Base-by-base conservation (phyloP, 495 filamentous ascomycete genomes). In the Aspergillus affinis region DNA sequence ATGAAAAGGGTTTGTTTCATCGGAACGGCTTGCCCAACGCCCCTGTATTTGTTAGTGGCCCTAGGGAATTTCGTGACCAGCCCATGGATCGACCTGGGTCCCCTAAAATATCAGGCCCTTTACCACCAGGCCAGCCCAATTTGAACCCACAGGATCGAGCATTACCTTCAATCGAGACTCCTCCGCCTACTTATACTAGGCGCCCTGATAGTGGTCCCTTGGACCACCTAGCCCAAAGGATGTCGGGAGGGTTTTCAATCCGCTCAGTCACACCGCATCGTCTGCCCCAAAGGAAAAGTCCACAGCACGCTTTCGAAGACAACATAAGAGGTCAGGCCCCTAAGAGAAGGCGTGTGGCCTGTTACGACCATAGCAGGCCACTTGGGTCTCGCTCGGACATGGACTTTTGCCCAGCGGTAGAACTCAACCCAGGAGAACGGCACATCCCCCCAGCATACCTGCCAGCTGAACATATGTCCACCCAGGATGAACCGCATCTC, bases 81-180 rank as follows among this genome's bases (percentile, higher is more conserved):
- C 55, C 47, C 46, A 59, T 66, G 41, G 60, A 55, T 32, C 63
- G 67, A 48, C 45, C 60, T 57, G 61, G 64, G 21, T 59, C 57
- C 32, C 46, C 61, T 54, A 67, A 64, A 47, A 8, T 61, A 20
- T 50, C 59, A n/a, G 55, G 50, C 36, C 54, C 64, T 30, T 59
- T 56, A 55, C 63, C 62, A 53, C 63, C 62, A 53, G 52, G 51
- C 57, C 61, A 68, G 30, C 46, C 63, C 51, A 65, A 45, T 30
- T 27, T 51, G 48, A 64, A 65, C 36, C 63, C 64, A 47, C 72
- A 75, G 64, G 72, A 76, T 30, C 64, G 58, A 47, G 65, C 66
- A 41, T 61, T 80, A 9, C 77, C 77, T 18, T 80, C 77, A 45
- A 76, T 80, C 59, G 77, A 80, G 59, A 61, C 51, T 52, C 60